Percentiles rank a stretch among this genome's conserved stretches.
phyloP scores from a whole-genome alignment of 768 basidiomycete genomes.

The Tephrocybe sp. region DNA sequence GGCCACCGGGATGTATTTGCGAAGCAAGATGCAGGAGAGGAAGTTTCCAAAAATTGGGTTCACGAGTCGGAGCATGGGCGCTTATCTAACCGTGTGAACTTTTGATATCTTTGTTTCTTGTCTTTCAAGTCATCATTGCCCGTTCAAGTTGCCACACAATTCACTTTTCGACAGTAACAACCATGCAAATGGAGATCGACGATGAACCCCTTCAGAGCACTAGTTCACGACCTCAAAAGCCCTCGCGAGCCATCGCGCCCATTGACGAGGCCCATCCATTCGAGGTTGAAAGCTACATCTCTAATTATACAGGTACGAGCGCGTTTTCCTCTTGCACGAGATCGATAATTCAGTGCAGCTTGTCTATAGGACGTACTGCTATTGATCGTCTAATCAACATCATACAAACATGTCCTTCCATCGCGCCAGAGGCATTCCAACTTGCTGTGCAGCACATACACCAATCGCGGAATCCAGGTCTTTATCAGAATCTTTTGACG shows the following conservation, averaged over 20 bases:
- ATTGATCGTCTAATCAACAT: slow-evolving; percentile 73
- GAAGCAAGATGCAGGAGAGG: no score
- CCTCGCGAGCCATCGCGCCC: slow-evolving; percentile 33
- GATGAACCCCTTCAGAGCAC: slow-evolving; percentile 28
- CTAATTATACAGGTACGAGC: slow-evolving; percentile 70
- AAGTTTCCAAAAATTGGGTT: no score
- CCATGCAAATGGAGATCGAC: slow-evolving; percentile 41
- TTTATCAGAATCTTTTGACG: slow-evolving; percentile 49
- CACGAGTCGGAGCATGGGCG: background rate
- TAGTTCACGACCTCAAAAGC: slow-evolving; percentile 17
- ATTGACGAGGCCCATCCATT: slow-evolving; percentile 84
- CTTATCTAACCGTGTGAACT: background rate
- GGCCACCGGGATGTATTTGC: no score
- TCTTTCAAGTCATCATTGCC: background rate
- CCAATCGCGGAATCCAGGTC: slow-evolving; percentile 63
- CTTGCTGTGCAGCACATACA: slow-evolving; percentile 64
- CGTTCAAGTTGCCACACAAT: background rate
- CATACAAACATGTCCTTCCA: slow-evolving; percentile 56
- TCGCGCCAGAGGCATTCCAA: slow-evolving; percentile 71
- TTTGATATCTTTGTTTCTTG: background rate
- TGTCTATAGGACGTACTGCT: slow-evolving; percentile 63
- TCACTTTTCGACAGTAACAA: background rate
- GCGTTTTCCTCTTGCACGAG: background rate
- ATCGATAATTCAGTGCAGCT: background rate
- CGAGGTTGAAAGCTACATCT: slow-evolving; percentile 78